phyloP scores from a whole-genome alignment of 2,329 filamentous ascomycete species.

The Tothia fuscella region DNA sequence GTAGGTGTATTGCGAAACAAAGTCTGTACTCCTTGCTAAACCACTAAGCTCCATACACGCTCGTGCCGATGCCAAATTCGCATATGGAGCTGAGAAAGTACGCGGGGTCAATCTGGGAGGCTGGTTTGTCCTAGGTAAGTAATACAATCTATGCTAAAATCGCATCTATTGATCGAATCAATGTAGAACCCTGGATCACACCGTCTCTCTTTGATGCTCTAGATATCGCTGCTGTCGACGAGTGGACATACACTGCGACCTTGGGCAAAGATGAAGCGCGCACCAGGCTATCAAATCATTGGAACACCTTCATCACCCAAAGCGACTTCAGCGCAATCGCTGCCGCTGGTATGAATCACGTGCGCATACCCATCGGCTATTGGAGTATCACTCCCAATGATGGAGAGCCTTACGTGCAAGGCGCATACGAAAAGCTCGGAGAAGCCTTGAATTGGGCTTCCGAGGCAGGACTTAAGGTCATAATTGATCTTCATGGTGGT shows the following conservation, averaged over 20 bases:
- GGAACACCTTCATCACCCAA: conserved; percentile 77
- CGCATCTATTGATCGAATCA: conserved; percentile 39
- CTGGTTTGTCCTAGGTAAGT: conserved; percentile 50
- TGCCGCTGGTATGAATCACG: conserved; percentile 82
- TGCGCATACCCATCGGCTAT: conserved; percentile 92
- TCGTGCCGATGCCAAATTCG: conserved; percentile 27
- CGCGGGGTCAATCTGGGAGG: conserved; percentile 87
- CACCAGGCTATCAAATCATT: conserved; percentile 69
- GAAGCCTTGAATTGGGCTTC: conserved; percentile 91
- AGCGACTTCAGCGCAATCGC: conserved; percentile 74
- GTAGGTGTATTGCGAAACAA: neutral
- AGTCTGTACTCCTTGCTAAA: neutral
- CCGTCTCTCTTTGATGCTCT: conserved; percentile 66
- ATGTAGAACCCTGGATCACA: conserved; percentile 88
- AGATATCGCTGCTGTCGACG: conserved; percentile 50
- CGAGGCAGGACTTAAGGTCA: conserved; percentile 82
- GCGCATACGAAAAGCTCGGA: conserved; percentile 47
- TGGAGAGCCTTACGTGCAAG: conserved; percentile 67
- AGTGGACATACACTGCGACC: conserved; percentile 65
- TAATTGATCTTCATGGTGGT: conserved; percentile 85
- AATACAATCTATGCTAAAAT: neutral
- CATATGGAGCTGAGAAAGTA: conserved; percentile 60
- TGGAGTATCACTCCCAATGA: conserved; percentile 84
- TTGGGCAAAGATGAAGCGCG: conserved; percentile 55
- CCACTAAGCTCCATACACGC: neutral